These are phyloP conservation scores for Aspergillus egyptiacus DNA, from an alignment of 495 filamentous ascomycete species.

Conservation along the genomic window DNA sequence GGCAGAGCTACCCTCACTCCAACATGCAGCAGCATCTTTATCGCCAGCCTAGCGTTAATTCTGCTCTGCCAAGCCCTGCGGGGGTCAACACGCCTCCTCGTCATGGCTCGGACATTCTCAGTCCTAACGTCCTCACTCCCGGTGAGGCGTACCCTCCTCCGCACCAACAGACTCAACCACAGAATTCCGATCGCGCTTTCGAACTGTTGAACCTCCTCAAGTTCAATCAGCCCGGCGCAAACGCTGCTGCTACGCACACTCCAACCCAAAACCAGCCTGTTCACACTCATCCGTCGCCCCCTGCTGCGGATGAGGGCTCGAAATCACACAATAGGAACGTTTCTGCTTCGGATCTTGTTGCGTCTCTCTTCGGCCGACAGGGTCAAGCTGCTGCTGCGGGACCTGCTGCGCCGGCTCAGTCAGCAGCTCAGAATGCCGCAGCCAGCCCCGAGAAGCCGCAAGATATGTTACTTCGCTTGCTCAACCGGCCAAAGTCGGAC, in stretches of 20 bases:
- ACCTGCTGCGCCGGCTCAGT: slow-evolving; percentile 11
- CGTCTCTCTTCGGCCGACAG: slow-evolving; percentile 48
- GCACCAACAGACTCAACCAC: slow-evolving; percentile 23
- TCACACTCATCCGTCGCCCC: slow-evolving; percentile 32
- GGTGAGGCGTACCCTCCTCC: slow-evolving; percentile 30
- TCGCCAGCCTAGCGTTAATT: slow-evolving; percentile 44
- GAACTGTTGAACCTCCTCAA: slow-evolving; percentile 83
- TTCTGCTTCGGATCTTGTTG: slow-evolving; percentile 59
- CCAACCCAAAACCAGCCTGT: slow-evolving; percentile 29
- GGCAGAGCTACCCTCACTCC: slow-evolving; percentile 33
- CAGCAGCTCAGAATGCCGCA: slow-evolving; percentile 26
- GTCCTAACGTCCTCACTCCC: slow-evolving; percentile 41
- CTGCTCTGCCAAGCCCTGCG: slow-evolving; percentile 39
- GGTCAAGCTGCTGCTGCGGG: slow-evolving; percentile 23
- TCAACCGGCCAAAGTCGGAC: slow-evolving; percentile 52
- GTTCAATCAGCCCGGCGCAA: slow-evolving; percentile 64
- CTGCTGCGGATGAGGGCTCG: slow-evolving; percentile 28
- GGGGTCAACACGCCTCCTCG: slow-evolving; percentile 39
- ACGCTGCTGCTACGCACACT: slow-evolving; percentile 26
- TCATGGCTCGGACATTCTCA: slow-evolving; percentile 46
- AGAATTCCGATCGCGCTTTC: slow-evolving; percentile 53
- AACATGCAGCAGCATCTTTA: slow-evolving; percentile 34
- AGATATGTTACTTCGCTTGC: slow-evolving; percentile 59
- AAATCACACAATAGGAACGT: slow-evolving; percentile 47
- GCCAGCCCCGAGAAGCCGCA: slow-evolving; percentile 48